Conservation (phyloP, 2,329 filamentous ascomycete species). For the Colletotrichum tropicicola region DNA sequence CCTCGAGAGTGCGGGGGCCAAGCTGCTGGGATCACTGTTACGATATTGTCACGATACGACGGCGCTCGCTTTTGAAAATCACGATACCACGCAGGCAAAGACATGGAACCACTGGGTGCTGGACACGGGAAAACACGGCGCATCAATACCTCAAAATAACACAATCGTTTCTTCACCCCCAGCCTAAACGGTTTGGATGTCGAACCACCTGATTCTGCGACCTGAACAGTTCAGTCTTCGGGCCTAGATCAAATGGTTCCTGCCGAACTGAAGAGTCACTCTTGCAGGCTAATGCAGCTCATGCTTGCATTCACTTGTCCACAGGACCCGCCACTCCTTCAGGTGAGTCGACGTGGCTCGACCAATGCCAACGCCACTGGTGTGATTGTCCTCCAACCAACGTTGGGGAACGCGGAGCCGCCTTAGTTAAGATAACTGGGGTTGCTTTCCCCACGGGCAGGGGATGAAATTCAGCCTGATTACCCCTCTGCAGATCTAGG, state of each 20-base stretch:
- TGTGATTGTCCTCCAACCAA: constrained; percentile 27
- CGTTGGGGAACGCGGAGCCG: constrained; percentile 25
- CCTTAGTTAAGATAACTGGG: neutral
- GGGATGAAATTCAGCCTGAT: constrained; percentile 18
- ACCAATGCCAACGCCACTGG: constrained; percentile 21
- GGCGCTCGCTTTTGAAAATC: neutral
- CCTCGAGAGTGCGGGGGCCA: neutral
- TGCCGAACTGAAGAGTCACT: neutral
- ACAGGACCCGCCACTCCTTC: constrained; percentile 20
- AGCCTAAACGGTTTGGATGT: neutral
- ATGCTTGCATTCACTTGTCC: constrained; percentile 4
- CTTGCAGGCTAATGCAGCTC: constrained; percentile 10
- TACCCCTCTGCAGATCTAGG: constrained; percentile 12
- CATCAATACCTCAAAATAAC: neutral
- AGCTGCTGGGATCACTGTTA: neutral
- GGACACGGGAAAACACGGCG: neutral
- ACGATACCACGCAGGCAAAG: neutral
- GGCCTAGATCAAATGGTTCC: neutral
- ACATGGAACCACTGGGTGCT: neutral
- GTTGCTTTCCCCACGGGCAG: neutral
- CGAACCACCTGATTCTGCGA: neutral
- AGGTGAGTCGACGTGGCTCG: constrained; percentile 26
- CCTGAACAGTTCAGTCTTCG: neutral
- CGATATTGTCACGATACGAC: neutral
- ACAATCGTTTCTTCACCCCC: constrained; percentile 4